phyloP scores from a whole-genome alignment of 768 basidiomycete species.

The Chlorophyllum brunneum region DNA sequence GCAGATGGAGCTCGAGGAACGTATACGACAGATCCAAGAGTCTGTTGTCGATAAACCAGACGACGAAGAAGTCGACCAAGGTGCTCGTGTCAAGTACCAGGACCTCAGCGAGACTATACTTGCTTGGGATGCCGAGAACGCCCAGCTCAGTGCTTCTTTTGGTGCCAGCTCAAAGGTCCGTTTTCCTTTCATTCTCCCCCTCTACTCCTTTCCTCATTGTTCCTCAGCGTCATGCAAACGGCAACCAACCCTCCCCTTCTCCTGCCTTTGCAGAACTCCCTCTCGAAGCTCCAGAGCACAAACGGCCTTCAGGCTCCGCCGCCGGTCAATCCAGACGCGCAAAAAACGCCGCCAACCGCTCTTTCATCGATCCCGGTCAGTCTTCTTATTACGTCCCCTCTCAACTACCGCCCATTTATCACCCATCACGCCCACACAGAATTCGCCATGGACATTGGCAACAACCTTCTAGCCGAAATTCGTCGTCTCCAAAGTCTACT shows the following conservation, averaged over 20 bases:
- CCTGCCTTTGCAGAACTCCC: conserved; percentile 44
- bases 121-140: conserved; percentile 78
- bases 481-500: conserved; percentile 87
- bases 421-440: conserved; percentile 41
- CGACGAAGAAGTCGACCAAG: conserved; percentile 36
- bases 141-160: conserved; percentile 67
- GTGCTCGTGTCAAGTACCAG: conserved; percentile 68
- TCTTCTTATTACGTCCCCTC: conserved; percentile 7
- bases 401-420: conserved; percentile 13
- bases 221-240: conserved; percentile 39
- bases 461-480: conserved; percentile 87
- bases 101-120: conserved; percentile 75
- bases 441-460: conserved; percentile 98
- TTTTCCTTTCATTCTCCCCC: not conserved
- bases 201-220: not conserved
- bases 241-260: conserved; percentile 42
- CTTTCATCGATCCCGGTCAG: conserved; percentile 78
- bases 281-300: conserved; percentile 60
- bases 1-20: conserved; percentile 89
- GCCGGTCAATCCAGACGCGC: conserved; percentile 86
- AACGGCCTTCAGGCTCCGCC: conserved; percentile 60
- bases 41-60: conserved; percentile 11
- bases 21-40: conserved; percentile 69
- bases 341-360: conserved; percentile 87
- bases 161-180: conserved; percentile 37